Base-by-base conservation (phyloP, 148 eudicot species). In the Fagopyrum tataricum region DNA sequence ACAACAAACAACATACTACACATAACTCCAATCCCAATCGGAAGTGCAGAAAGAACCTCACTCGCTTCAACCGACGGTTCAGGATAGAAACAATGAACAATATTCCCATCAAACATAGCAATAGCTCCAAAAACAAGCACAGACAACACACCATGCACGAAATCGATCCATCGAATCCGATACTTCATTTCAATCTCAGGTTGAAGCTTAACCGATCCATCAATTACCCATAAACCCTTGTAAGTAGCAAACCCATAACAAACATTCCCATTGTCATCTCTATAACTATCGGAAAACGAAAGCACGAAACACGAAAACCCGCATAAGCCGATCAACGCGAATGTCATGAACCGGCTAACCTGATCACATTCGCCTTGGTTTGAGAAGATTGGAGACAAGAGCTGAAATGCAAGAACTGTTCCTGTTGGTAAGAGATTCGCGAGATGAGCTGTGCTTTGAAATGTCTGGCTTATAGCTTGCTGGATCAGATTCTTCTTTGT, bases 361-460 rank as follows among this genome's bases (percentile, higher is more conserved):
- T 81, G 0, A 26, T 92, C 90, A 20, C 96, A 92, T 13, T 76
- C 43, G 5, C 97, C 96, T 46, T 83, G 79, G 79, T 85, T 87
- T 5, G 93, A 79, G 85, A 87, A 85, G 68, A 92, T 80, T 10
- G 97, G 96, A 0, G 90, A 76, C 0, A 90, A 81, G 8, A 90
- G 85, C 68, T 92, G 97, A 72, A 92, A 92, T 46, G 88, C 85
- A 39, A 92, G 87, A n/a, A 87, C 90, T 0, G 96, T 72, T 17
- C 93, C 93, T 1, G 96, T 92, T 10, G 96, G 96, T 18, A 90
- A 73, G 17, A 88, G 88, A 17, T 92, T 92, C 44, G 96, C 88
- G 23, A 88, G 72, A 47, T 88, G 85, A 10, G 93, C 89, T 0
- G 93, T 88, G 89, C 96, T 84, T 72, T 80, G 74, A 46, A 92